Evolutionary conservation across 2,329 filamentous ascomycete genomes (phyloP).

Genomic region (Talaromyces islandicus): DNA sequence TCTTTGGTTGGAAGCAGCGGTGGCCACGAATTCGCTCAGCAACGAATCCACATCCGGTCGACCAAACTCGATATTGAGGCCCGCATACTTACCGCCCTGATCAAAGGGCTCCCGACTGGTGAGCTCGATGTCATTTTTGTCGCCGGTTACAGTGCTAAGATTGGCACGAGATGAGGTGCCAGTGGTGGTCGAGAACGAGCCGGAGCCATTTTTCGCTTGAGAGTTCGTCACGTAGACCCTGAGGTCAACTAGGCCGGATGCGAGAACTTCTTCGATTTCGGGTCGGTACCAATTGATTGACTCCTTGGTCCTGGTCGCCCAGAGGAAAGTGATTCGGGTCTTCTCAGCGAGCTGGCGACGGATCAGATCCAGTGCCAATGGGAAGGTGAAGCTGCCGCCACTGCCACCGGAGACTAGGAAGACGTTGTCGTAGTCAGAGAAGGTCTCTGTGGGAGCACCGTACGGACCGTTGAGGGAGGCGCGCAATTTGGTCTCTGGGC

Average conservation of each 20-base stretch:
- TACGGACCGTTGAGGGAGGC: constrained; percentile 17
- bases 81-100: background rate
- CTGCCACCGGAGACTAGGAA: constrained; percentile 14
- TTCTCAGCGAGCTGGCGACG: background rate
- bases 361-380: constrained; percentile 12
- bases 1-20: background rate
- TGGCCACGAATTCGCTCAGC: background rate
- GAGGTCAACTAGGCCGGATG: background rate
- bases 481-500: constrained; percentile 8
- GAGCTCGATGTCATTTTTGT: background rate
- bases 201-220: background rate
- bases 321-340: constrained; percentile 2
- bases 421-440: constrained; percentile 12
- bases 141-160: background rate
- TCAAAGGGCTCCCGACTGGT: background rate
- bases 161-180: background rate
- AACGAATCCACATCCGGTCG: background rate
- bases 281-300: background rate
- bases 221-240: background rate
- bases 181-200: background rate
- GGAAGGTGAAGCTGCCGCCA: constrained; percentile 14
- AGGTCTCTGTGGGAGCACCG: constrained; percentile 13
- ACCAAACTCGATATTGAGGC: background rate
- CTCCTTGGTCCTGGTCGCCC: constrained; percentile 2
- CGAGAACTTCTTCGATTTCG: background rate